Percentiles rank a stretch among this genome's conserved stretches.
Conservation (phyloP, 148 eudicot species). For the Vaccinium myrtillus region DNA sequence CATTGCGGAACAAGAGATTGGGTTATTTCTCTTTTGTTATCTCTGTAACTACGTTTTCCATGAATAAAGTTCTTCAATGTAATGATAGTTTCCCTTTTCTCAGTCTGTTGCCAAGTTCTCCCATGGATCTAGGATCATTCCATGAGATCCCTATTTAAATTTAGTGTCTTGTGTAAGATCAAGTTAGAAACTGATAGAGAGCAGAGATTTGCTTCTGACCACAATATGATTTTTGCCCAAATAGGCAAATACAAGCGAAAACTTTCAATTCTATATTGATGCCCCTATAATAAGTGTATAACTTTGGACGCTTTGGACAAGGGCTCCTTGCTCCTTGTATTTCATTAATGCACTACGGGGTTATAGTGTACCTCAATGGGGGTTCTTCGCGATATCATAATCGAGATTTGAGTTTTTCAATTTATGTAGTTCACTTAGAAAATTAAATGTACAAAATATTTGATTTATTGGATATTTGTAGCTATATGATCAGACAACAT, state of each 20-base stretch:
- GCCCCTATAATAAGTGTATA: neutral
- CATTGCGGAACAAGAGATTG: too few relatives aligned
- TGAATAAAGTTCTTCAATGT: neutral
- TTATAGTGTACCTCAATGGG: neutral
- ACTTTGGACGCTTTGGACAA: neutral
- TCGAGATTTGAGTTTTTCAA: neutral
- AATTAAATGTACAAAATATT: too few relatives aligned
- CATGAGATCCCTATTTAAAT: neutral
- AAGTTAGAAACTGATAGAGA: neutral
- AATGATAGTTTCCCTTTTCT: neutral
- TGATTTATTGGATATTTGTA: neutral
- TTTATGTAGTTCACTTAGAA: neutral
- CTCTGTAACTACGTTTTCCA: too few relatives aligned
- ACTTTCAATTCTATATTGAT: neutral
- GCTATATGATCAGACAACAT: too few relatives aligned
- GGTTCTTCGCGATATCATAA: neutral
- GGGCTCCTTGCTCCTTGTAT: neutral
- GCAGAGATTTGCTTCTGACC: neutral
- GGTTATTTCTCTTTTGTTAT: too few relatives aligned
- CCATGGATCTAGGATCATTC: neutral
- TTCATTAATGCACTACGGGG: neutral
- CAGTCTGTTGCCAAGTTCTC: neutral
- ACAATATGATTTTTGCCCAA: neutral
- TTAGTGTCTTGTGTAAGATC: neutral
- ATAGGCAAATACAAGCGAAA: neutral